phyloP scores from a whole-genome alignment of 495 filamentous ascomycete genomes.

The Cladorrhinum samala region DNA sequence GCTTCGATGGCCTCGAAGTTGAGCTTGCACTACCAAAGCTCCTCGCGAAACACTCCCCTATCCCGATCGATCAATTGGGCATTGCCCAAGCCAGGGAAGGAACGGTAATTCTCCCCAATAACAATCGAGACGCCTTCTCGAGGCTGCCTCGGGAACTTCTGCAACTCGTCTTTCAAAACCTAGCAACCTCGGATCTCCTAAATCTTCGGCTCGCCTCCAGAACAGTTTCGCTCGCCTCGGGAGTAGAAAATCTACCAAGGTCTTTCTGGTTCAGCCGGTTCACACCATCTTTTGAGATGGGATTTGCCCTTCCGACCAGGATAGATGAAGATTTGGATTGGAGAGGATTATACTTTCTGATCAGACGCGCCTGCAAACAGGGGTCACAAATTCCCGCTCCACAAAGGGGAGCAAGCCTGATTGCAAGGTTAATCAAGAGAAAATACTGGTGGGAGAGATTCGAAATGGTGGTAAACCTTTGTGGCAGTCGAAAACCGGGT shows the following conservation, averaged over 20 bases:
- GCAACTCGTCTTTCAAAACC: constrained; percentile 4
- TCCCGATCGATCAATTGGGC: neutral
- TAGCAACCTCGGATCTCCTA: constrained; percentile 1
- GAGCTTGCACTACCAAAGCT: neutral
- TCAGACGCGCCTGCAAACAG: neutral
- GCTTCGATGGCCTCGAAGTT: neutral
- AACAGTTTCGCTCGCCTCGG: neutral
- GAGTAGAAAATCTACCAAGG: neutral
- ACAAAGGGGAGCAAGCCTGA: neutral
- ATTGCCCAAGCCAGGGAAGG: neutral
- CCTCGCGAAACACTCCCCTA: neutral
- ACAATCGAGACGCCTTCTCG: constrained; percentile 9
- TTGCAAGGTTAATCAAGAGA: constrained; percentile 8
- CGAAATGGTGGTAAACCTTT: neutral
- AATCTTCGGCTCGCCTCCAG: constrained; percentile 13
- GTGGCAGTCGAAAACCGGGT: too few relatives aligned
- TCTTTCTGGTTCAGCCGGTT: constrained; percentile 19
- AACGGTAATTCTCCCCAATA: neutral
- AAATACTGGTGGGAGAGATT: constrained; percentile 16
- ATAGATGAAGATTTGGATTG: constrained; percentile 6
- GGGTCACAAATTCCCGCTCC: neutral
- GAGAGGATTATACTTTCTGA: constrained; percentile 16
- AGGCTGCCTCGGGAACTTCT: constrained; percentile 5
- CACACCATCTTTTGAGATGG: constrained; percentile 13
- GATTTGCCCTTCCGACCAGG: constrained; percentile 8